These are phyloP conservation scores for Esteya vermicola DNA, from an alignment of 2,329 filamentous ascomycete genomes.

Conservation along the genomic window DNA sequence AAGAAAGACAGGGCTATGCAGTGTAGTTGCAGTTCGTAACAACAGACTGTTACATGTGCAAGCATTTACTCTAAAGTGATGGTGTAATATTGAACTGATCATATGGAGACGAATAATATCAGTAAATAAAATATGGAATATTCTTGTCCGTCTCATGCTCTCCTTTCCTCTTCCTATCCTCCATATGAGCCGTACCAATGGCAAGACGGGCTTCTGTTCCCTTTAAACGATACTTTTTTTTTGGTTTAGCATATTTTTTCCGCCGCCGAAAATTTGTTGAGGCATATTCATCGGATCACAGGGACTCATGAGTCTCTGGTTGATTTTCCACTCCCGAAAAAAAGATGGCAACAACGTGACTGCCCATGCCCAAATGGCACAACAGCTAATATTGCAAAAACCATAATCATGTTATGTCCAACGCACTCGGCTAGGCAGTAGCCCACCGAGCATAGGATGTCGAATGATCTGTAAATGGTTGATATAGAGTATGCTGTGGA, in stretches of 20 bases:
- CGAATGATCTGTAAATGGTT: constrained; percentile 22
- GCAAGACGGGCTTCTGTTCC: background rate
- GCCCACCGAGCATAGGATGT: constrained; percentile 24
- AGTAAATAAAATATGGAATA: background rate
- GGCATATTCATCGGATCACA: no score
- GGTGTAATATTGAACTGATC: background rate
- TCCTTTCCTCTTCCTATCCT: background rate
- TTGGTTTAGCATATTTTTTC: background rate
- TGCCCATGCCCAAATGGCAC: constrained; percentile 3
- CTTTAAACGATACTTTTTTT: constrained; percentile 2
- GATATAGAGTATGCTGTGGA: constrained; percentile 18
- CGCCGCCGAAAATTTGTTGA: no score
- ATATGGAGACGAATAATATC: background rate
- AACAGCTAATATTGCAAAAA: constrained; percentile 19
- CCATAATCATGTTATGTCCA: constrained; percentile 24
- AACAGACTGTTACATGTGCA: no score
- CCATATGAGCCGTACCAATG: background rate
- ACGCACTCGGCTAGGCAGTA: constrained; percentile 21
- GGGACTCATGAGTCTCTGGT: no score
- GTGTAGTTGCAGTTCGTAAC: constrained; percentile 84
- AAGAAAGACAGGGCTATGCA: constrained; percentile 67
- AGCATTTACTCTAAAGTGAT: no score
- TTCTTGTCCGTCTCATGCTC: no score
- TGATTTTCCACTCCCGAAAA: background rate
- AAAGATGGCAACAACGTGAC: background rate